Evolutionary conservation across 129 eudicot species (phyloP).

Genomic region (Helianthus tuberosus): DNA sequence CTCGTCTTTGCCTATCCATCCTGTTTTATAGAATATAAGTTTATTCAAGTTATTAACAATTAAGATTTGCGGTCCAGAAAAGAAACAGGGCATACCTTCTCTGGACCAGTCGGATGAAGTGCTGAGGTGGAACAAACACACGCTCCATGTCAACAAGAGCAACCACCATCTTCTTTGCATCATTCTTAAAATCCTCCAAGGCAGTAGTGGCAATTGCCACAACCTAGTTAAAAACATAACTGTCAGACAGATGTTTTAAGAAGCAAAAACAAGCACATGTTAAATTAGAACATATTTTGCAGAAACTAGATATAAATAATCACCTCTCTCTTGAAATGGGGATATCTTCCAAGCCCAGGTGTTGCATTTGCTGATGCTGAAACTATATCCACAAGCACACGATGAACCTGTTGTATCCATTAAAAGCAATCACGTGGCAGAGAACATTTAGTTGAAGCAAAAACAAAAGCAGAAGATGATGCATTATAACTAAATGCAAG

Average conservation of each 20-base stretch:
- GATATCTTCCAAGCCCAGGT: constrained; percentile 99
- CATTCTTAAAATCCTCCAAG: constrained; percentile 82
- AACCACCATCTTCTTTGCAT: constrained; percentile 96
- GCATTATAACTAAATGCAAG: background rate
- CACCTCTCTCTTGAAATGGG: constrained; percentile 97
- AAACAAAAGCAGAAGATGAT: constrained; percentile 1
- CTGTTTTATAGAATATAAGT: constrained; percentile 33
- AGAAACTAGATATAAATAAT: constrained; percentile 5
- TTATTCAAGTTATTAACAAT: background rate
- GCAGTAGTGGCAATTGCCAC: constrained; percentile 87
- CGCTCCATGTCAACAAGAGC: constrained; percentile 99
- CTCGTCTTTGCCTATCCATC: constrained; percentile 98
- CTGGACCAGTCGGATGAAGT: constrained; percentile 96
- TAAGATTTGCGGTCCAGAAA: background rate
- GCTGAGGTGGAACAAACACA: constrained; percentile 98
- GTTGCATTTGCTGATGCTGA: constrained; percentile 95
- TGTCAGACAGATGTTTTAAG: constrained; percentile 1
- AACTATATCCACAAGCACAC: constrained; percentile 95
- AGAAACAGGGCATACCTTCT: constrained; percentile 61
- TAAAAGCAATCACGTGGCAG: background rate
- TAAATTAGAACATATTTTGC: background rate
- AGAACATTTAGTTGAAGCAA: background rate
- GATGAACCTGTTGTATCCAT: constrained; percentile 66
- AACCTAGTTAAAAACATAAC: constrained; percentile 49
- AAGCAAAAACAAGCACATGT: constrained; percentile 23